A percentile compares a stretch with the other conserved stretches of the same genome.
Conservation (phyloP, 2,329 filamentous ascomycete species). For the Verticillium dahliae region DNA sequence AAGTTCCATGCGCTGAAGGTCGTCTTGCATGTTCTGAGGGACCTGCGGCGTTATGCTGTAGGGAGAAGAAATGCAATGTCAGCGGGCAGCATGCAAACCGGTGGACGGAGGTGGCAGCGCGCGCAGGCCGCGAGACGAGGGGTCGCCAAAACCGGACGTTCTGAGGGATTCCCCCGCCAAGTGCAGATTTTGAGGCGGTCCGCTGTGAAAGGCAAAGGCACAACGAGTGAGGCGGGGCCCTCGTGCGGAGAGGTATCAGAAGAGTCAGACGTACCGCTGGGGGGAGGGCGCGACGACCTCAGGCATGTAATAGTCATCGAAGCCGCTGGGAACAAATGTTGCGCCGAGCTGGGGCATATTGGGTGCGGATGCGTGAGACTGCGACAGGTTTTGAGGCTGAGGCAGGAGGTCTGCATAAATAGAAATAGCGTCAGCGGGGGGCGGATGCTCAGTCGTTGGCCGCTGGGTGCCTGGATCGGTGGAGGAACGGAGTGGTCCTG, state of each 20-base stretch:
- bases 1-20: slow-evolving; percentile 83
- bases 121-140: not conserved
- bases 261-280: slow-evolving; percentile 37
- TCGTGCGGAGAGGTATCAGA: not conserved
- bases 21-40: slow-evolving; percentile 93
- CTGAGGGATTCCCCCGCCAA: not conserved
- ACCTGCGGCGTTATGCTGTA: slow-evolving; percentile 88
- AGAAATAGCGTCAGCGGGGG: not conserved
- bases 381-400: slow-evolving; percentile 1
- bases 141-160: not conserved
- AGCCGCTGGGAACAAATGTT: slow-evolving; percentile 52
- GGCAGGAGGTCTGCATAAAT: slow-evolving; percentile 1
- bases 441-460: not conserved
- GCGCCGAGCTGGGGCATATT: slow-evolving; percentile 44
- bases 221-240: slow-evolving; percentile 2
- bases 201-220: slow-evolving; percentile 2
- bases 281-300: slow-evolving; percentile 52
- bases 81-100: not conserved
- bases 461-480: not conserved
- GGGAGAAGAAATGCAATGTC: slow-evolving; percentile 6
- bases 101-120: not conserved
- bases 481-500: not conserved
- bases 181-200: not conserved
- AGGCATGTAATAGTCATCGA: slow-evolving; percentile 56
- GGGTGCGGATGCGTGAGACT: slow-evolving; percentile 8